These are phyloP conservation scores for Apiosordaria backusii DNA, from an alignment of 495 filamentous ascomycete species.

Conservation along the genomic window DNA sequence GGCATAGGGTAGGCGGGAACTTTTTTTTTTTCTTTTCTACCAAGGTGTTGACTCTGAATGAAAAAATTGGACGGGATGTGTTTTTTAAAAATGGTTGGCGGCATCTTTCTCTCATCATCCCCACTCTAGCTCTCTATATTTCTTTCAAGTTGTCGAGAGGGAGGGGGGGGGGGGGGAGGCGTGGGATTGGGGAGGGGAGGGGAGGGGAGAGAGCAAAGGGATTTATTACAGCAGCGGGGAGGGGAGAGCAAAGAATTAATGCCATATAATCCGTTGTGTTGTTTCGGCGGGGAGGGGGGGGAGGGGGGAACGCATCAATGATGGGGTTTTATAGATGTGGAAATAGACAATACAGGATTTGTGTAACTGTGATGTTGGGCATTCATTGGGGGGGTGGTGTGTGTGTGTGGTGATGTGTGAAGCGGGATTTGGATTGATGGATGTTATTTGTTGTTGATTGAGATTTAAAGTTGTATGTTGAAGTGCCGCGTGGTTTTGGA, in stretches of 20 bases:
- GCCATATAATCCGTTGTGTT: neutral
- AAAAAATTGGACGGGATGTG: neutral
- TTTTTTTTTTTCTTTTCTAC: neutral
- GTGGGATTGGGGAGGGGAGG: neutral
- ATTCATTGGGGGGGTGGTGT: too few species aligned
- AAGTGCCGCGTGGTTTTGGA: too few species aligned
- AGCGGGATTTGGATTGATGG: neutral
- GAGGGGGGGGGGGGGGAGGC: neutral
- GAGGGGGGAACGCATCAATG: neutral
- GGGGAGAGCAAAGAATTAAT: neutral
- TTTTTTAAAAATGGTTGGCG: neutral
- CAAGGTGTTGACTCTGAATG: neutral
- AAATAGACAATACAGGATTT: neutral
- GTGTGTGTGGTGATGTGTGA: neutral
- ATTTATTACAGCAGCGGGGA: neutral
- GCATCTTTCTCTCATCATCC: neutral
- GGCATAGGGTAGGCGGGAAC: slow-evolving; percentile 12
- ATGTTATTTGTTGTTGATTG: too few species aligned
- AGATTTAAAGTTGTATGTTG: too few species aligned
- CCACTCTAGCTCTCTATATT: neutral
- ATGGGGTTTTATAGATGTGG: neutral
- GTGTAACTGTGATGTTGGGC: neutral
- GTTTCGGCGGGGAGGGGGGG: too few species aligned
- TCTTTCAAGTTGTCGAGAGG: neutral
- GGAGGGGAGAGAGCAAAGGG: neutral